phyloP scores from a whole-genome alignment of 1,284 basidiomycete genomes.

The Inonotus hispidus region DNA sequence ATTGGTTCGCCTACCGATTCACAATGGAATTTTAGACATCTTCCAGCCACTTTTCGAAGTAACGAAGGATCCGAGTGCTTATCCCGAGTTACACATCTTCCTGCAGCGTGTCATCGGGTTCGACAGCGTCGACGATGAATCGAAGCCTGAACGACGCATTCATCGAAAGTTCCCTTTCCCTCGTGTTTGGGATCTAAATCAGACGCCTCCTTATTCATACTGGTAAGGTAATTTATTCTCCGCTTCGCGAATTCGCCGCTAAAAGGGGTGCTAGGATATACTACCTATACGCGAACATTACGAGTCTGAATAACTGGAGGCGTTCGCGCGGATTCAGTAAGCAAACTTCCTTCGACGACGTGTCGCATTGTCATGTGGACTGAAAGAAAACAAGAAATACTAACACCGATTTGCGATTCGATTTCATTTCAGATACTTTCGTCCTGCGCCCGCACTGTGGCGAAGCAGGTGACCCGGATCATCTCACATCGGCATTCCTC shows the following conservation, averaged over 20 bases:
- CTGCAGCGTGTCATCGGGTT: slow-evolving; percentile 95
- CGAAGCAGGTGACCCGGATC: slow-evolving; percentile 98
- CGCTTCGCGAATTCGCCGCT: not conserved
- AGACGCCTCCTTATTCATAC: slow-evolving; percentile 93
- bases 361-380: not conserved
- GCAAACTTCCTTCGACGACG: slow-evolving; percentile 26
- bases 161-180: slow-evolving; percentile 97
- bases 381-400: not conserved
- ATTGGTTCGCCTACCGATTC: not conserved
- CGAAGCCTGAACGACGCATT: slow-evolving; percentile 86
- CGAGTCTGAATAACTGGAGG: slow-evolving; percentile 93
- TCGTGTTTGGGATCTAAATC: slow-evolving; percentile 81
- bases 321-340: slow-evolving; percentile 84
- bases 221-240: slow-evolving; percentile 48
- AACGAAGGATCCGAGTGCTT: slow-evolving; percentile 83
- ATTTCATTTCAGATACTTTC: slow-evolving; percentile 81
- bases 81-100: slow-evolving; percentile 95
- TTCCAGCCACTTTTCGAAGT: slow-evolving; percentile 96
- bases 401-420: too few relatives aligned
- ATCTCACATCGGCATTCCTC: slow-evolving; percentile 92
- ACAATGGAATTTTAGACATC: slow-evolving; percentile 55
- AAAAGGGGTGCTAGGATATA: slow-evolving; percentile 67
- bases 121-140: slow-evolving; percentile 97
- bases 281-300: slow-evolving; percentile 97
- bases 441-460: slow-evolving; percentile 96